phyloP scores from a whole-genome alignment of 1,284 basidiomycete species.

The Microbotryum scabiosae region DNA sequence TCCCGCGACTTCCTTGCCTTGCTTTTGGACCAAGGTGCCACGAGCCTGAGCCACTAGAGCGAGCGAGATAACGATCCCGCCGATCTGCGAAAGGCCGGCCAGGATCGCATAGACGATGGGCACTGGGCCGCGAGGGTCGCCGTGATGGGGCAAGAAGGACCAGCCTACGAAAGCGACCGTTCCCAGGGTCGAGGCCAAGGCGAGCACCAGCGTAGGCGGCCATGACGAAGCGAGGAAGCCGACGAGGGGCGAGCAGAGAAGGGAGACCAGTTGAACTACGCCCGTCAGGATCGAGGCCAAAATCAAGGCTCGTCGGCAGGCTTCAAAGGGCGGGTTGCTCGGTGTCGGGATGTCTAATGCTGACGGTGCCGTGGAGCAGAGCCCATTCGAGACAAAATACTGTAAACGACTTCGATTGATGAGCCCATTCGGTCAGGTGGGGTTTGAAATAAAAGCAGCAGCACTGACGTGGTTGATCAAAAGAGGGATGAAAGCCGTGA shows the following conservation, averaged over 20 bases:
- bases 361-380: background rate
- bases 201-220: conserved; percentile 1
- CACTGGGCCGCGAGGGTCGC: conserved; percentile 10
- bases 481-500: conserved; percentile 26
- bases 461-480: conserved; percentile 22
- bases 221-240: conserved; percentile 7
- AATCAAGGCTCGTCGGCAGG: conserved; percentile 27
- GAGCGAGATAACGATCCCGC: conserved; percentile 23
- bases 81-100: conserved; percentile 22
- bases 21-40: background rate
- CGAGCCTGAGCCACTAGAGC: conserved; percentile 22
- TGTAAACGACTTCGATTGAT: background rate
- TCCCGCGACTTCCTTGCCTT: conserved; percentile 23
- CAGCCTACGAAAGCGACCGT: conserved; percentile 9
- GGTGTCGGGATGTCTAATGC: background rate
- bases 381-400: conserved; percentile 15
- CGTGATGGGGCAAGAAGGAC: conserved; percentile 6
- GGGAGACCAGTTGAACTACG: conserved; percentile 27
- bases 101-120: conserved; percentile 14
- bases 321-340: background rate
- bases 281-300: conserved; percentile 28
- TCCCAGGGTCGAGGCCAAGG: conserved; percentile 14
- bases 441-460: too few relatives aligned
- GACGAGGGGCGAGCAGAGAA: conserved; percentile 25
- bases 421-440: background rate